Conservation (phyloP, 495 filamentous ascomycete genomes). For the Neurospora sp. region DNA sequence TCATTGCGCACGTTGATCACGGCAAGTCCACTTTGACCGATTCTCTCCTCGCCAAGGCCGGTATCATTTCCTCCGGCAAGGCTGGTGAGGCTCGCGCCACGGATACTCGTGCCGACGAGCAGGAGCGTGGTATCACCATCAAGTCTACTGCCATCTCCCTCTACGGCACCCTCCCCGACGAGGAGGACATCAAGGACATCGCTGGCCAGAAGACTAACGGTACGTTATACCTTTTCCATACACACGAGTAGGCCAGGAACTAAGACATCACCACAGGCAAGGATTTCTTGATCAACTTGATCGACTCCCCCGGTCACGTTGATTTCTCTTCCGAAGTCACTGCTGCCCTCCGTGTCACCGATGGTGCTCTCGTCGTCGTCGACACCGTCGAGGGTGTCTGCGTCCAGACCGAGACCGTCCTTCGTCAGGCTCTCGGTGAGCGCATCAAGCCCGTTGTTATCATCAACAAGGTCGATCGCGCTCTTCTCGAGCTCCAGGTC, state of each 20-base stretch:
- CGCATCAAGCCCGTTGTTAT: conserved; percentile 99
- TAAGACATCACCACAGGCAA: conserved; percentile 32
- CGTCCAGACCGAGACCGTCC: conserved; percentile 99
- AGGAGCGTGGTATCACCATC: conserved; percentile 99
- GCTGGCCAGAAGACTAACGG: conserved; percentile 69
- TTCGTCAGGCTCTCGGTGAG: conserved; percentile 98
- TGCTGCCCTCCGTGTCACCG: conserved; percentile 98
- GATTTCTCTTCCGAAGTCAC: conserved; percentile 99
- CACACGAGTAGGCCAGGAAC: not conserved
- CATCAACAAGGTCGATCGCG: conserved; percentile 99
- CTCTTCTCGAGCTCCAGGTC: conserved; percentile 95
- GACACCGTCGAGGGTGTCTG: conserved; percentile 99
- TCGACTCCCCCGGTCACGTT: conserved; percentile 99
- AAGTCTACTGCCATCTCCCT: conserved; percentile 99
- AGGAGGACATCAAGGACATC: conserved; percentile 92
- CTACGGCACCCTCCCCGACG: conserved; percentile 71
- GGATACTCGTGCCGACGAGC: conserved; percentile 94
- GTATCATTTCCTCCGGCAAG: conserved; percentile 98
- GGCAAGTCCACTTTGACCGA: conserved; percentile 99
- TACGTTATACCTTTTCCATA: conserved; percentile 3
- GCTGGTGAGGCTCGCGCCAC: conserved; percentile 93
- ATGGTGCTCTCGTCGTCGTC: conserved; percentile 98
- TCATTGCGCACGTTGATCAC: conserved; percentile 99
- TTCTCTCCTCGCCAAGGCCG: conserved; percentile 95
- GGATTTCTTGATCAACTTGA: conserved; percentile 99